Conservation (phyloP, 2,329 filamentous ascomycete species). For the Pestalotiopsis sp. region DNA sequence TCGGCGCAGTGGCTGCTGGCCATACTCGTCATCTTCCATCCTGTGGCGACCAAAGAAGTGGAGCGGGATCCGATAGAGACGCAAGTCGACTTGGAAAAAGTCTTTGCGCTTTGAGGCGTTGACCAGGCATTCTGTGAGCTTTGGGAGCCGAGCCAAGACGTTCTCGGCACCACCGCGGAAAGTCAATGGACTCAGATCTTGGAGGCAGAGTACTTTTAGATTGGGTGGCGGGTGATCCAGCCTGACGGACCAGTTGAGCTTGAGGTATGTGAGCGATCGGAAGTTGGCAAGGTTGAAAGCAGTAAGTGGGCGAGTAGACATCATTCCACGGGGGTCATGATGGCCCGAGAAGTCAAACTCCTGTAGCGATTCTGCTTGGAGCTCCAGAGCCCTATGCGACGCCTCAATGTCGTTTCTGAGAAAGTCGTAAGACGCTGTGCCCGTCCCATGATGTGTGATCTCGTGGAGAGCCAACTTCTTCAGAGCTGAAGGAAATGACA, state of each 20-base stretch:
- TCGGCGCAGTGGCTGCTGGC: neutral
- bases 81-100: neutral
- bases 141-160: neutral
- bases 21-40: neutral
- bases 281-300: neutral
- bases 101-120: neutral
- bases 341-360: neutral
- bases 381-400: neutral
- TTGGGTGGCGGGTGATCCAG: slow-evolving; percentile 1
- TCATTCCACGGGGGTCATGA: neutral
- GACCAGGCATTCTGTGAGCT: neutral
- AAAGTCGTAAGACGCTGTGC: neutral
- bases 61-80: neutral
- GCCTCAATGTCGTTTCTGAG: neutral
- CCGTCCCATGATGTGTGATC: neutral
- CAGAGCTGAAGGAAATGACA: neutral
- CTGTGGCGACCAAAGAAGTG: neutral
- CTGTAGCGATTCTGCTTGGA: neutral
- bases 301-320: neutral
- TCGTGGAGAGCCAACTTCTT: neutral
- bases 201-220: neutral
- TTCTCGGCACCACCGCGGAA: neutral
- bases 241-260: neutral
- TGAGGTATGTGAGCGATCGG: neutral
- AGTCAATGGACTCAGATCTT: neutral